phyloP scores from a whole-genome alignment of 2,329 filamentous ascomycete genomes.

The Cladosporium sp. region DNA sequence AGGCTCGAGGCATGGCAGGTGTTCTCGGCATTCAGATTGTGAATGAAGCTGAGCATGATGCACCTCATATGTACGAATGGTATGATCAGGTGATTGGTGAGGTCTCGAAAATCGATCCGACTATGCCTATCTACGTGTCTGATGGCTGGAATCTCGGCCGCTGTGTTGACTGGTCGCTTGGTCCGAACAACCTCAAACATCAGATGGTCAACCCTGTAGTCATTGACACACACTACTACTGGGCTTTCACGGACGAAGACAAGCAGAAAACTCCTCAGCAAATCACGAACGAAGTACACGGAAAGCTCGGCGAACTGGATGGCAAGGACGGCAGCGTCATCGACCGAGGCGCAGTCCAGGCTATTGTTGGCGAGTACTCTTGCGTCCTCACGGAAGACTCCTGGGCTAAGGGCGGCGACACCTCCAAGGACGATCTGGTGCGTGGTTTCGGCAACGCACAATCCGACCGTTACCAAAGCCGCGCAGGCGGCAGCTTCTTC shows the following conservation, averaged over 20 bases:
- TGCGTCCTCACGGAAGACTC: slow-evolving; percentile 52
- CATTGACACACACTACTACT: slow-evolving; percentile 58
- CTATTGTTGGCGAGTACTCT: slow-evolving; percentile 56
- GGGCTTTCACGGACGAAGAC: slow-evolving; percentile 53
- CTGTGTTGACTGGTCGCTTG: slow-evolving; percentile 43
- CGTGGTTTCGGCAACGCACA: slow-evolving; percentile 48
- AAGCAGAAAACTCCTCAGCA: slow-evolving; percentile 49
- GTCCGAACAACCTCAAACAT: slow-evolving; percentile 33
- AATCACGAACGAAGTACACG: slow-evolving; percentile 45
- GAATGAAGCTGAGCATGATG: slow-evolving; percentile 52
- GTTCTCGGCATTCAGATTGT: slow-evolving; percentile 55
- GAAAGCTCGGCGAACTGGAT: slow-evolving; percentile 44
- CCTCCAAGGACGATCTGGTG: slow-evolving; percentile 37
- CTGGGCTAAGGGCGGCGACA: slow-evolving; percentile 37
- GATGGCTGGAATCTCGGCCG: slow-evolving; percentile 53
- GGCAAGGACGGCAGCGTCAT: slow-evolving; percentile 46
- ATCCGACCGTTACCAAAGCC: slow-evolving; percentile 45
- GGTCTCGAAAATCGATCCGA: slow-evolving; percentile 45
- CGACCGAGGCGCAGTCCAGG: slow-evolving; percentile 48
- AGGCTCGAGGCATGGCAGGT: slow-evolving; percentile 41
- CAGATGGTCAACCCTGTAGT: slow-evolving; percentile 43
- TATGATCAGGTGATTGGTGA: slow-evolving; percentile 50
- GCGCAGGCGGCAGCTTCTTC: slow-evolving; percentile 52
- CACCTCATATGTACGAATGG: slow-evolving; percentile 52
- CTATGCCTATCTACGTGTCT: slow-evolving; percentile 54